These are phyloP conservation scores for Tephrocybe rancida DNA, from an alignment of 768 basidiomycete genomes.

Conservation along the genomic window DNA sequence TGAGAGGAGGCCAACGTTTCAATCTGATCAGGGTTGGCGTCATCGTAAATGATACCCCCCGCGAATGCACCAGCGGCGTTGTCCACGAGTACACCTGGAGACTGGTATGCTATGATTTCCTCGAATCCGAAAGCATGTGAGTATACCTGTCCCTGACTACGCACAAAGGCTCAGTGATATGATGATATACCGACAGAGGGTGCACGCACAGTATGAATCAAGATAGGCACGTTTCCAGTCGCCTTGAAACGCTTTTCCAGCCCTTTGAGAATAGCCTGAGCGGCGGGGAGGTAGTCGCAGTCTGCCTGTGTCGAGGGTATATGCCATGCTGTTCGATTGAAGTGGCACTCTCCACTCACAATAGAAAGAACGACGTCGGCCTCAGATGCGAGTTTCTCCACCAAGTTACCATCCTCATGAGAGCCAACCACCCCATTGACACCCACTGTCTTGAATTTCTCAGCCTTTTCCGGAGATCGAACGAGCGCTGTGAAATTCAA, in stretches of 20 bases:
- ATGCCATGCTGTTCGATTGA: background rate
- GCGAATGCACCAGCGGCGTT: conserved; percentile 42
- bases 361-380: conserved; percentile 27
- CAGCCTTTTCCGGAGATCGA: conserved; percentile 46
- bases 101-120: background rate
- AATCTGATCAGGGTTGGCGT: conserved; percentile 47
- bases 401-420: conserved; percentile 39
- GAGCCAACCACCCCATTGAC: conserved; percentile 46
- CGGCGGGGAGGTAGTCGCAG: conserved; percentile 46
- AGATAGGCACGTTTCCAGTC: conserved; percentile 44
- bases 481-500: conserved; percentile 48
- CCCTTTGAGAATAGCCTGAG: conserved; percentile 51
- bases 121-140: background rate
- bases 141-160: conserved; percentile 54
- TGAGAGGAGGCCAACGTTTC: conserved; percentile 45
- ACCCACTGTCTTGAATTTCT: conserved; percentile 38
- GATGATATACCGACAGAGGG: background rate
- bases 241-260: conserved; percentile 45
- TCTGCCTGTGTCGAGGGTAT: conserved; percentile 28
- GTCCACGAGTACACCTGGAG: conserved; percentile 44
- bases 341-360: conserved; percentile 2
- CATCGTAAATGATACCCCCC: conserved; percentile 46
- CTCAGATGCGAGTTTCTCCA: conserved; percentile 45
- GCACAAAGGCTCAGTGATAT: background rate
- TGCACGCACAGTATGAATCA: conserved; percentile 63